Percentiles rank a stretch among this genome's conserved stretches.
Conservation (phyloP, 2,329 filamentous ascomycete genomes). For the Dactylonectria macrodidyma region DNA sequence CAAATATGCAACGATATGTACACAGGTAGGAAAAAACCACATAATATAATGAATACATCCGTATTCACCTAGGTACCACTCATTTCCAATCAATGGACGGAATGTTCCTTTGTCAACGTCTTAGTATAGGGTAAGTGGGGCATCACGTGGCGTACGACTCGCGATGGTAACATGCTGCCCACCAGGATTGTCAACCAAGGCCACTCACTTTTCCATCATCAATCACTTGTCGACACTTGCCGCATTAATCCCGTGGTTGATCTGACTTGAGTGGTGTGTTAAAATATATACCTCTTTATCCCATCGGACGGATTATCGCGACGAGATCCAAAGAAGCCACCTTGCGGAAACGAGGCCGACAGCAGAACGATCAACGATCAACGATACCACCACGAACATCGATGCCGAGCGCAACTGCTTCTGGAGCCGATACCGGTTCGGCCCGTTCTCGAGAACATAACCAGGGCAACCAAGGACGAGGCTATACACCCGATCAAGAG, state of each 20-base stretch:
- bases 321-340: constrained; percentile 13
- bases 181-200: constrained; percentile 24
- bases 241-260: constrained; percentile 12
- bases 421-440: constrained; percentile 66
- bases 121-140: constrained; percentile 28
- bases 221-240: constrained; percentile 7
- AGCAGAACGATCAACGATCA: background rate
- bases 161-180: constrained; percentile 27
- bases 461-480: constrained; percentile 81
- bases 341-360: constrained; percentile 16
- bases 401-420: constrained; percentile 66
- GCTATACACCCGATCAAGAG: constrained; percentile 92
- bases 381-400: constrained; percentile 30
- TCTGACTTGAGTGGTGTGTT: background rate
- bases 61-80: no score
- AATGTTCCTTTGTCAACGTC: background rate
- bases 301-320: background rate
- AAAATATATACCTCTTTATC: no score
- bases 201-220: constrained; percentile 22
- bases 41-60: no score
- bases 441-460: constrained; percentile 76
- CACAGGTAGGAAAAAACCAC: no score
- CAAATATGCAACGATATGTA: no score
- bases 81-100: no score
- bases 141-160: constrained; percentile 24